These are phyloP conservation scores for Pseudopyricularia cyperi DNA, from an alignment of 2,329 filamentous ascomycete species.

Conservation along the genomic window DNA sequence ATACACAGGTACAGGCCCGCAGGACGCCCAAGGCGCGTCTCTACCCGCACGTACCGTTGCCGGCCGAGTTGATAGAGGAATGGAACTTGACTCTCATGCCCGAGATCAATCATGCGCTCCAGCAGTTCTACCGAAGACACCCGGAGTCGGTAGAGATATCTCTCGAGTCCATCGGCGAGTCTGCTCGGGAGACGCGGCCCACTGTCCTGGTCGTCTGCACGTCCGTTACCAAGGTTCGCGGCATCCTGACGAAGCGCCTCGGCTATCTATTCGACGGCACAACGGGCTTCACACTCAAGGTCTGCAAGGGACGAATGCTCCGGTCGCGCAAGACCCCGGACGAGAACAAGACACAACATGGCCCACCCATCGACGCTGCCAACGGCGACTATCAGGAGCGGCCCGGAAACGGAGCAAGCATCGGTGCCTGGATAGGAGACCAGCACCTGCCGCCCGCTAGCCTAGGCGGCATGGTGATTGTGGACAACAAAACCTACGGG, in stretches of 20 bases:
- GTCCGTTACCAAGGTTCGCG: constrained; percentile 59
- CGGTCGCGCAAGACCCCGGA: constrained; percentile 35
- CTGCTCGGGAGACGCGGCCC: constrained; percentile 49
- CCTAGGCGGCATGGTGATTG: constrained; percentile 73
- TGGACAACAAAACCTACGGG: constrained; percentile 75
- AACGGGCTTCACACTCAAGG: constrained; percentile 52
- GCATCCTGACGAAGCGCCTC: constrained; percentile 57
- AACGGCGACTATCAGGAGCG: constrained; percentile 70
- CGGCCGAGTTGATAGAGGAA: constrained; percentile 50
- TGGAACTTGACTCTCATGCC: constrained; percentile 64
- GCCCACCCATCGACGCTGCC: constrained; percentile 22
- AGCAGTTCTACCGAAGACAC: constrained; percentile 58
- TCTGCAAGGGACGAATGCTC: constrained; percentile 56
- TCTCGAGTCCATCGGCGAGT: constrained; percentile 61
- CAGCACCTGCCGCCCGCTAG: constrained; percentile 83
- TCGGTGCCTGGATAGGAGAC: constrained; percentile 77
- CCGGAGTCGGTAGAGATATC: constrained; percentile 69
- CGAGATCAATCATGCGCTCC: constrained; percentile 58
- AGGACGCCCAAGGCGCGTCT: constrained; percentile 23
- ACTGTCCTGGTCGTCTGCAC: constrained; percentile 69
- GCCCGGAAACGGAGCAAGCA: constrained; percentile 78
- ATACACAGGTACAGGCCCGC: not conserved
- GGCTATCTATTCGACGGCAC: constrained; percentile 50
- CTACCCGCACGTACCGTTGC: constrained; percentile 45
- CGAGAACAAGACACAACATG: not conserved